Evolutionary conservation across 2,329 filamentous ascomycete species (phyloP).

Genomic region (Curvularia lunata): DNA sequence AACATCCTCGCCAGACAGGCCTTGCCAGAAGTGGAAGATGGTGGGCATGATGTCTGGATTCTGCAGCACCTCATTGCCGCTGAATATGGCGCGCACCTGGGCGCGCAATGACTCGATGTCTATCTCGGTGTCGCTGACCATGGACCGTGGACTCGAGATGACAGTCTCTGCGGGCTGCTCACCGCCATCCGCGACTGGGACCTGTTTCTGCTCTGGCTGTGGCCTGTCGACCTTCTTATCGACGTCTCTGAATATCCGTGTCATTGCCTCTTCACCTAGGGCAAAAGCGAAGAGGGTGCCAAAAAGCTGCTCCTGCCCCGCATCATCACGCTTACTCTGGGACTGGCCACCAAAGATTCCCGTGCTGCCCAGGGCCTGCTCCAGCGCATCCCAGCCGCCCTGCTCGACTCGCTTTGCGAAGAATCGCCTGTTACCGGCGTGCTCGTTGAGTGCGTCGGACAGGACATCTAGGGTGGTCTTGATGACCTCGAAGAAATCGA

Average conservation of each 20-base stretch:
- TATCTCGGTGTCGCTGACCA: conserved; percentile 35
- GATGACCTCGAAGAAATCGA: conserved; percentile 70
- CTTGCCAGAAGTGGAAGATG: conserved; percentile 49
- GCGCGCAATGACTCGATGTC: conserved; percentile 38
- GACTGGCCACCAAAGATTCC: conserved; percentile 54
- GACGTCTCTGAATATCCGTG: conserved; percentile 65
- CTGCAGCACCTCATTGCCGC: conserved; percentile 50
- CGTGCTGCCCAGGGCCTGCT: conserved; percentile 71
- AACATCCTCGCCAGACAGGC: conserved; percentile 40
- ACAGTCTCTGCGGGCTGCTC: conserved; percentile 29
- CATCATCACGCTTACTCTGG: conserved; percentile 43
- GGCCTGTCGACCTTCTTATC: conserved; percentile 36
- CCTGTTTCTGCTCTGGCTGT: conserved; percentile 19
- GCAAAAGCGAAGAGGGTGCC: conserved; percentile 82
- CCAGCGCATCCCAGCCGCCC: conserved; percentile 78
- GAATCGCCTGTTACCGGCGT: conserved; percentile 86
- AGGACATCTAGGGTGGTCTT: conserved; percentile 76
- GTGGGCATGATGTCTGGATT: conserved; percentile 51
- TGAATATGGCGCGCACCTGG: conserved; percentile 46
- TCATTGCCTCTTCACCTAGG: conserved; percentile 76
- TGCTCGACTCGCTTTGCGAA: conserved; percentile 78
- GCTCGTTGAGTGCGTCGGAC: conserved; percentile 74
- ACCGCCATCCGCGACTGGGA: conserved; percentile 9
- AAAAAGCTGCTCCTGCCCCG: conserved; percentile 73
- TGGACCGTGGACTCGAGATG: conserved; percentile 35